phyloP scores from a whole-genome alignment of 1,284 basidiomycete genomes.

The Tremellales sp. region DNA sequence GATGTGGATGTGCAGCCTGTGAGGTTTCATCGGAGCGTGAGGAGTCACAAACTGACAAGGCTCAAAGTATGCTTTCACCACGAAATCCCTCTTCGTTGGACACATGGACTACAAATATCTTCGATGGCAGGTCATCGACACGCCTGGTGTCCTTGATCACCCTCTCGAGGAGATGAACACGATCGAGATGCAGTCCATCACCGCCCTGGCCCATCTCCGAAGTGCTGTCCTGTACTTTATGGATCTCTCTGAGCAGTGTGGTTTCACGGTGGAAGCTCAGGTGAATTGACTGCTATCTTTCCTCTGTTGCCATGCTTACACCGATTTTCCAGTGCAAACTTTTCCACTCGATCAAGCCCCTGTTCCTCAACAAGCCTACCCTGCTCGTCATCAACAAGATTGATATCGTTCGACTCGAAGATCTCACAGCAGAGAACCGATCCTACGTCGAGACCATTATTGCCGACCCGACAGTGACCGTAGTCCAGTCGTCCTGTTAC shows the following conservation, averaged over 20 bases:
- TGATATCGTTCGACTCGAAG: constrained; percentile 79
- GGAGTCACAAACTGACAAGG: neutral
- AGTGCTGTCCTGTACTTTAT: constrained; percentile 92
- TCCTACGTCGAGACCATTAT: constrained; percentile 81
- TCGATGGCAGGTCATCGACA: constrained; percentile 96
- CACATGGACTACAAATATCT: constrained; percentile 97
- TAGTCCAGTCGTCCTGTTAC: constrained; percentile 82
- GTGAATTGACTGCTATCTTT: constrained; percentile 50
- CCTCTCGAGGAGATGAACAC: constrained; percentile 98
- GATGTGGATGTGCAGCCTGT: constrained; percentile 92
- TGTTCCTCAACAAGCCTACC: constrained; percentile 87
- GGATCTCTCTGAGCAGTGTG: constrained; percentile 94
- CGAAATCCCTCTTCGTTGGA: constrained; percentile 92
- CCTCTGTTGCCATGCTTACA: neutral
- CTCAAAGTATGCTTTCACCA: constrained; percentile 81
- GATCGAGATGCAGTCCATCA: constrained; percentile 98
- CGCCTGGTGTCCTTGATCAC: constrained; percentile 80
- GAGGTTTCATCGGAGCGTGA: constrained; percentile 3
- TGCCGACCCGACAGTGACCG: constrained; percentile 63
- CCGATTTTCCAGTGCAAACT: constrained; percentile 71
- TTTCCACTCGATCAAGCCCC: constrained; percentile 95
- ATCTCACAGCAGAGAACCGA: constrained; percentile 69
- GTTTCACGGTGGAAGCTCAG: constrained; percentile 89
- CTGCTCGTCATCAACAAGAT: constrained; percentile 94
- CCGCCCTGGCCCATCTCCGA: constrained; percentile 88